phyloP scores from a whole-genome alignment of 139 green algal species.

The Cymbomonas tetramitiformis region DNA sequence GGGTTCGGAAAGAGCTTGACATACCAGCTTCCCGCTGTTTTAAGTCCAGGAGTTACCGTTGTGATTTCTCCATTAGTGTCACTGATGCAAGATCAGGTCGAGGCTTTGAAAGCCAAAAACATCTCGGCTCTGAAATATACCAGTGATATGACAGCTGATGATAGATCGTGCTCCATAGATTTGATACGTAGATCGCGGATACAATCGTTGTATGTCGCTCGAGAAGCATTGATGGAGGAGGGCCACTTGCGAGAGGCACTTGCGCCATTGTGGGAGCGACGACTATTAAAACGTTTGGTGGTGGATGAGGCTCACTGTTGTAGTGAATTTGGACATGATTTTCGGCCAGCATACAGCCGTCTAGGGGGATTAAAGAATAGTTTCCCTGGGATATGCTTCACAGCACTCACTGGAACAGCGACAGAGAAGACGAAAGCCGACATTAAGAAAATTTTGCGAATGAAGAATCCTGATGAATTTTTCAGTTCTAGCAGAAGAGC shows the following conservation, averaged over 20 bases:
- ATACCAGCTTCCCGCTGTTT: constrained; percentile 32
- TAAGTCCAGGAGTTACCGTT: constrained; percentile 22
- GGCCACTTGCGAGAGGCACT: constrained; percentile 37
- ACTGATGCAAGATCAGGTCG: constrained; percentile 70
- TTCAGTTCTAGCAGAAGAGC: no score
- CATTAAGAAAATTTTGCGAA: no score
- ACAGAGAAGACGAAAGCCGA: constrained; percentile 46
- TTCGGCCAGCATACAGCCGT: constrained; percentile 46
- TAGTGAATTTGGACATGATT: constrained; percentile 47
- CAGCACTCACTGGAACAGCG: constrained; percentile 51
- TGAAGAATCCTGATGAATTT: no score
- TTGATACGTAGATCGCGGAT: constrained; percentile 6
- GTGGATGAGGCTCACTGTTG: constrained; percentile 56
- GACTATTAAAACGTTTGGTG: constrained; percentile 38
- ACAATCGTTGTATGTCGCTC: constrained; percentile 72
- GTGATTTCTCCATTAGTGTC: constrained; percentile 63
- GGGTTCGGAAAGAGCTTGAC: constrained; percentile 76
- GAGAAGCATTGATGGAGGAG: constrained; percentile 44
- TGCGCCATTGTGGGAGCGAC: constrained; percentile 33
- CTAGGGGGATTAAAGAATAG: constrained; percentile 28
- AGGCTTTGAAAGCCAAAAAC: constrained; percentile 23
- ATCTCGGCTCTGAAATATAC: no score
- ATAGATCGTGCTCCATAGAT: no score
- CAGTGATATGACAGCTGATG: no score
- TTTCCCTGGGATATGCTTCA: constrained; percentile 33